Conservation (phyloP, 495 filamentous ascomycete genomes). For the Cercophora scortea region DNA sequence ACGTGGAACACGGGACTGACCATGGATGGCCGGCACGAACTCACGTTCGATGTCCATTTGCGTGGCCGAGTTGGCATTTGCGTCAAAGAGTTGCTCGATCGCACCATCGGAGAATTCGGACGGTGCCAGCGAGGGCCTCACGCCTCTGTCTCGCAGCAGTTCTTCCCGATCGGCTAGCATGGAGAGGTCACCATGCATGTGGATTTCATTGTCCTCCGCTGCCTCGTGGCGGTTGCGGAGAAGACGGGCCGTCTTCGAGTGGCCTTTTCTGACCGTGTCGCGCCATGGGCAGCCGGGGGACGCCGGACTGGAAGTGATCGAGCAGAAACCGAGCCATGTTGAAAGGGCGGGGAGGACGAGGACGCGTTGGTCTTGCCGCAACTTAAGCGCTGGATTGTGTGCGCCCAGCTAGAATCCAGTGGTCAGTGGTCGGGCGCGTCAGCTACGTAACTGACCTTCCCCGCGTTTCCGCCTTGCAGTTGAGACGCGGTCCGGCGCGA, state of each 20-base stretch:
- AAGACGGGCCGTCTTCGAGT: background rate
- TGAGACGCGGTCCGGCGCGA: too few species aligned
- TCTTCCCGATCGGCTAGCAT: background rate
- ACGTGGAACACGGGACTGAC: background rate
- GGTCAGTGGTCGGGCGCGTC: too few species aligned
- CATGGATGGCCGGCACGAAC: background rate
- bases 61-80: background rate
- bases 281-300: background rate
- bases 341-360: background rate
- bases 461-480: too few species aligned
- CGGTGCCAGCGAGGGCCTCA: background rate
- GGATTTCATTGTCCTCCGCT: background rate
- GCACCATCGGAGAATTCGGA: background rate
- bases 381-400: too few species aligned
- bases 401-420: too few species aligned
- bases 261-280: background rate
- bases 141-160: background rate
- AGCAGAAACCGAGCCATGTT: background rate
- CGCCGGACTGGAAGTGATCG: too few species aligned
- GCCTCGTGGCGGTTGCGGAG: background rate
- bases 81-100: background rate
- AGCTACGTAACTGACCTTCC: too few species aligned
- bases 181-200: background rate
- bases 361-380: background rate
- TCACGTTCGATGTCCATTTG: background rate